Evolutionary conservation across 441 rosid genomes (phyloP).

Genomic region (Brassica hybrid): DNA sequence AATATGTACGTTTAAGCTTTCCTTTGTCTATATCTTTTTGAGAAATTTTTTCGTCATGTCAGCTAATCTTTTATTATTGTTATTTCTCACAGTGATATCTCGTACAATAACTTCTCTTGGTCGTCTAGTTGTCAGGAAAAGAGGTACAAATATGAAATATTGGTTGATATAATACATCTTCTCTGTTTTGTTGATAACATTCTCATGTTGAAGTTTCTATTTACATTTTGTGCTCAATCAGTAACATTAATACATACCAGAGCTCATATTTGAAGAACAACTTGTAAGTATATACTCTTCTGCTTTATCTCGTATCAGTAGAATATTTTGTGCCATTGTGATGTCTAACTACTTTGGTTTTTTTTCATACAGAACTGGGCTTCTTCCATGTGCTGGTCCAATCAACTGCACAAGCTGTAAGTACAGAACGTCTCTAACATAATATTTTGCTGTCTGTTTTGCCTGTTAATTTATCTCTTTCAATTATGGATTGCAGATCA

Average conservation of each 20-base stretch:
- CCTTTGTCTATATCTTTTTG: background rate
- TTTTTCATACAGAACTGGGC: constrained; percentile 4
- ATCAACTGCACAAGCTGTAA: constrained; percentile 47
- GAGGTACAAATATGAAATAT: constrained; percentile 33
- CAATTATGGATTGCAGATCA: too few relatives aligned
- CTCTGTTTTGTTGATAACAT: constrained; percentile 2
- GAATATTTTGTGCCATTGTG: background rate
- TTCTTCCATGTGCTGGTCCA: constrained; percentile 54
- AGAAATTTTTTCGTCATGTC: background rate
- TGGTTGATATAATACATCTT: background rate
- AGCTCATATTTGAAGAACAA: constrained; percentile 48
- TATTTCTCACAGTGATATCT: constrained; percentile 24
- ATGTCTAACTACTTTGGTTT: background rate
- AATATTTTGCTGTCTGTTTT: too few relatives aligned
- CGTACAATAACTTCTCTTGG: constrained; percentile 12
- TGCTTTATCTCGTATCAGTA: background rate
- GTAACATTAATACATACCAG: constrained; percentile 66
- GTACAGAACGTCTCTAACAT: background rate
- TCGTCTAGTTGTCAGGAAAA: constrained; percentile 56
- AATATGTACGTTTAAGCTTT: constrained; percentile 6
- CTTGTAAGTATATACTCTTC: constrained; percentile 32
- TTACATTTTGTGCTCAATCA: constrained; percentile 40
- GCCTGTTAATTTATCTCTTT: too few relatives aligned
- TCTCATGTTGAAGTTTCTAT: constrained; percentile 34
- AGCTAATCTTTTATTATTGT: background rate